Evolutionary conservation across 148 eudicot genomes (phyloP), one percentile per base, ranked within the genome.

Genomic region (Amaranthus hypochondriacus): DNA sequence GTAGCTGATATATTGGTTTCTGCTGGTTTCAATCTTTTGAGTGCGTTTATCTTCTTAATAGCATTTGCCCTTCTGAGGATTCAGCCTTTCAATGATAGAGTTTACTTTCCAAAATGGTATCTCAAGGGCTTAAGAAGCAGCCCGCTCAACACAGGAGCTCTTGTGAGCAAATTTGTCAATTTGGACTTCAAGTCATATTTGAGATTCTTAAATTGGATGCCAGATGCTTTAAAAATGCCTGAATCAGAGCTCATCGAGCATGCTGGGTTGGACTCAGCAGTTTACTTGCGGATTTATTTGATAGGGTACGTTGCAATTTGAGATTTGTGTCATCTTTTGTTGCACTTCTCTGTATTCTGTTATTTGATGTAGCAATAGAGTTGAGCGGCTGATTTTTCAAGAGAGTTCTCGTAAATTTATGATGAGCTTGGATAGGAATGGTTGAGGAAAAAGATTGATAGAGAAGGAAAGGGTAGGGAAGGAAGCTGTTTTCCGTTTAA

Each of bases 71-170:
- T 95, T 12, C 78, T 95, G 72, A 86, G 99, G 78, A 91, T 95
- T 78, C 99, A 92, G 70, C 97, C 98, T 69, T 86, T 94, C 85
- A 94, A 94, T 73, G 98, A 94, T 72, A 84, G 98, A 75, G 98
- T 94, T 50, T 94, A 94, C 85, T 94, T 94, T 74, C 97, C 98
- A 42, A 94, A 94, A 83, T 94, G 99, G 99, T 95, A 95, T 72
- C 84, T 95, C 18, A 89, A 81, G 84, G 97, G 97, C 79, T 81
- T 95, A 82, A 82, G 99, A 83, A 86, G 74, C 81, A 90, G 92
- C 61, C 97, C 99, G 1, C 67, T 89, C 56, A 71, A 69, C 49
- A 76, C 86, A 15, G 99, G 99, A 68, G 83, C 87, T 18, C 85
- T 81, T 66, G 89, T 90, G 43, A 69, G 70, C 76, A 87, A 87